Conservation (phyloP, 1,284 basidiomycete species). For the Fomitiporia mediterranea region DNA sequence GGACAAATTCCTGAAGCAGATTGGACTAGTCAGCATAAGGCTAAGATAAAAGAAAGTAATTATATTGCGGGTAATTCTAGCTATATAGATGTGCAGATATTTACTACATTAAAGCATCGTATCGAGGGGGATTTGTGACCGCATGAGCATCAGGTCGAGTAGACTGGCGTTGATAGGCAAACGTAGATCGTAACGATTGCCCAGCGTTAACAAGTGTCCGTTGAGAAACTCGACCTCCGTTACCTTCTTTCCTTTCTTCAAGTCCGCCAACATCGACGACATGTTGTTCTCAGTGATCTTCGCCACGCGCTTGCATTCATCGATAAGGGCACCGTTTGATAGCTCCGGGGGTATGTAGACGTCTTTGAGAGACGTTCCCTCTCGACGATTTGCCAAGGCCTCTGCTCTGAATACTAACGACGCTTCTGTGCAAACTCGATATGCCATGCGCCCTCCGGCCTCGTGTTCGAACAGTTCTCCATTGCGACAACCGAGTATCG, state of each 20-base stretch:
- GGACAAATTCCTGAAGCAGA: not conserved
- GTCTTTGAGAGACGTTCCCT: slow-evolving; percentile 32
- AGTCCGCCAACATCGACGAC: slow-evolving; percentile 76
- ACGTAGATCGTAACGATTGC: slow-evolving; percentile 51
- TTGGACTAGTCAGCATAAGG: not conserved
- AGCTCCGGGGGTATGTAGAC: slow-evolving; percentile 40
- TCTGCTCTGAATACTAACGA: slow-evolving; percentile 49
- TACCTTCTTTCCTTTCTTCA: slow-evolving; percentile 44
- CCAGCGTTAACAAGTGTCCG: slow-evolving; percentile 76
- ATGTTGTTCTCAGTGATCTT: slow-evolving; percentile 56
- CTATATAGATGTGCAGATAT: not conserved
- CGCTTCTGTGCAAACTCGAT: slow-evolving; percentile 56
- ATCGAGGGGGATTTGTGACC: slow-evolving; percentile 36
- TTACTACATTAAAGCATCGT: slow-evolving; percentile 14
- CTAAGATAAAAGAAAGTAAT: not conserved
- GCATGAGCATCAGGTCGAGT: slow-evolving; percentile 56
- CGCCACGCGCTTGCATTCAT: slow-evolving; percentile 54
- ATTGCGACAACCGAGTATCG: slow-evolving; percentile 77
- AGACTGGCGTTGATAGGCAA: slow-evolving; percentile 64
- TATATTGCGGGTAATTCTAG: slow-evolving; percentile 1
- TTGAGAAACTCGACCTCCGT: slow-evolving; percentile 87
- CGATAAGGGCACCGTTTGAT: slow-evolving; percentile 35
- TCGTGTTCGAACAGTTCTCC: slow-evolving; percentile 57
- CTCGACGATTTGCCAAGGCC: slow-evolving; percentile 27
- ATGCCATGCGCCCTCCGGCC: slow-evolving; percentile 41